Conservation (phyloP, 2,329 filamentous ascomycete species). For the Penicillium sp. region DNA sequence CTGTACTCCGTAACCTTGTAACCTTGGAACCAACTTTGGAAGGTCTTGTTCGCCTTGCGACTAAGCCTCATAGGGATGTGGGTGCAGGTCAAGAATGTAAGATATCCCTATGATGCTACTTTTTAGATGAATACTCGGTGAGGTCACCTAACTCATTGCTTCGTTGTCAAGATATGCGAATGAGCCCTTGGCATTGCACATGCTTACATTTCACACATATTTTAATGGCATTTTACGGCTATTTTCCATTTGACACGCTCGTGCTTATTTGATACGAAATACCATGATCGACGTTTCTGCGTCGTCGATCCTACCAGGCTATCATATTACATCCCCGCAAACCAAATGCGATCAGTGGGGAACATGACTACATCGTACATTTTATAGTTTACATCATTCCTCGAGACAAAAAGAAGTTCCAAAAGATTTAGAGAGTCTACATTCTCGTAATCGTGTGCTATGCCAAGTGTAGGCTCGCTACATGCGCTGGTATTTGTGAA, state of each 20-base stretch:
- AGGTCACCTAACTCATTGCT: background rate
- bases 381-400: background rate
- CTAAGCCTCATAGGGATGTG: background rate
- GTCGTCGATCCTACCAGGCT: constrained; percentile 4
- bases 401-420: background rate
- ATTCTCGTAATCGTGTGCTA: background rate
- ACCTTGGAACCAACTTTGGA: background rate
- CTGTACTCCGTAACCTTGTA: too few species aligned
- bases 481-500: background rate
- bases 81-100: background rate
- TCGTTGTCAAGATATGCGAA: background rate
- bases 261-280: constrained; percentile 1
- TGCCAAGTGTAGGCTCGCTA: background rate
- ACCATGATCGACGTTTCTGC: constrained; percentile 10
- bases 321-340: constrained; percentile 8
- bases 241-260: background rate
- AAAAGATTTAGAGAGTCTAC: background rate
- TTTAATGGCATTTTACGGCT: background rate
- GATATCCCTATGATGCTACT: background rate
- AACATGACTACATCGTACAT: background rate
- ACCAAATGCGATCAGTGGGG: constrained; percentile 4
- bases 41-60: background rate
- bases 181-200: background rate
- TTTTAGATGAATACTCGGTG: background rate
- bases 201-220: background rate